Evolutionary conservation across 2,329 filamentous ascomycete genomes (phyloP).

Genomic region (Didymella pomorum): DNA sequence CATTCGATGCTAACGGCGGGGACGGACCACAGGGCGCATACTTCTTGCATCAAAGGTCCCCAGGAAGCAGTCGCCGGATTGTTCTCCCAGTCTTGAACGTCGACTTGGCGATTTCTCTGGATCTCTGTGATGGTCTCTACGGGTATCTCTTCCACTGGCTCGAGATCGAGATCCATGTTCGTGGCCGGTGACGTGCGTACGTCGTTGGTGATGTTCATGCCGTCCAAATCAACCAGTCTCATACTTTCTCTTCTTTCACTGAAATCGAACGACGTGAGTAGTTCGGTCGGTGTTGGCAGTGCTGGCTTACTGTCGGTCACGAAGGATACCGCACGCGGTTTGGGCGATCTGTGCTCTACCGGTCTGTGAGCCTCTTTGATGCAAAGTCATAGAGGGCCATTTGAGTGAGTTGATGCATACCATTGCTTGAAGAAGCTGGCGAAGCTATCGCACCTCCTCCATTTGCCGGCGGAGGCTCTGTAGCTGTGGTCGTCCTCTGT

Average conservation of each 20-base stretch:
- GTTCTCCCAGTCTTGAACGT: slow-evolving; percentile 26
- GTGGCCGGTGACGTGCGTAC: slow-evolving; percentile 8
- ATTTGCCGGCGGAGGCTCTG: slow-evolving; percentile 12
- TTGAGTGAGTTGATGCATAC: slow-evolving; percentile 31
- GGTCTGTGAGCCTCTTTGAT: slow-evolving; percentile 32
- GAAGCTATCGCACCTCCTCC: slow-evolving; percentile 22
- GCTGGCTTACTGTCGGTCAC: slow-evolving; percentile 27
- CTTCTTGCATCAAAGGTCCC: slow-evolving; percentile 42
- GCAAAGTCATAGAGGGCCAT: slow-evolving; percentile 6
- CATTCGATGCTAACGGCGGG: slow-evolving; percentile 2
- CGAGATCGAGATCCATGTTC: slow-evolving; percentile 26
- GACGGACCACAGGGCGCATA: slow-evolving; percentile 4
- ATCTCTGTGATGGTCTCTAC: slow-evolving; percentile 17
- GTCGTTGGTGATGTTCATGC: slow-evolving; percentile 41
- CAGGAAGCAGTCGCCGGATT: slow-evolving; percentile 37
- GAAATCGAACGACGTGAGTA: slow-evolving; percentile 26
- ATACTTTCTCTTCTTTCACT: slow-evolving; percentile 15
- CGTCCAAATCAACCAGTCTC: slow-evolving; percentile 40
- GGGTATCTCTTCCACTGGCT: slow-evolving; percentile 26
- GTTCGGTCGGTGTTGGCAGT: slow-evolving; percentile 21
- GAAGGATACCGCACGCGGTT: slow-evolving; percentile 28
- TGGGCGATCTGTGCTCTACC: slow-evolving; percentile 39
- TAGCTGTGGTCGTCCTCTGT: slow-evolving; percentile 20
- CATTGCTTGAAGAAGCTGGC: slow-evolving; percentile 32
- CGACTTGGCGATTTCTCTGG: slow-evolving; percentile 23